phyloP scores from a whole-genome alignment of 768 basidiomycete genomes.

The Neoboletus subvelutipes region DNA sequence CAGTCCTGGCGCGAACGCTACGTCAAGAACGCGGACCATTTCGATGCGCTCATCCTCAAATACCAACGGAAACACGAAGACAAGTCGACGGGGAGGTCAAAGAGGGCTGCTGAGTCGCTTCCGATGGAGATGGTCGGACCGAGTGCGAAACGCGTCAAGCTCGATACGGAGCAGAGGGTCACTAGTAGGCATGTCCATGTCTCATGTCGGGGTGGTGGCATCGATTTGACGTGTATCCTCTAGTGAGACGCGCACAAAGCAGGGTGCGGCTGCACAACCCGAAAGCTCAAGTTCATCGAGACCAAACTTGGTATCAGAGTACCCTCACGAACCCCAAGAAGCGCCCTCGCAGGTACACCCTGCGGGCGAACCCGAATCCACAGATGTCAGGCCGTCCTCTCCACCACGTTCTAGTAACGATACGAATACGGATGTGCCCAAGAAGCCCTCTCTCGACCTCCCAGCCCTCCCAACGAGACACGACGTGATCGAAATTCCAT shows the following conservation, averaged over 20 bases:
- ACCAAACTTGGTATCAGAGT: neutral
- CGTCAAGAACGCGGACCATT: conserved; percentile 40
- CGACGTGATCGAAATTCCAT: neutral
- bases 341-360: neutral
- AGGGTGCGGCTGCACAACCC: neutral
- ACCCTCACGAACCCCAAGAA: neutral
- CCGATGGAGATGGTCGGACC: neutral
- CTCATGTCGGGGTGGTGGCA: neutral
- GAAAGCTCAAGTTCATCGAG: neutral
- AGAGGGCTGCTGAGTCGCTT: neutral
- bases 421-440: neutral
- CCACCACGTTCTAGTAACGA: neutral
- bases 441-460: neutral
- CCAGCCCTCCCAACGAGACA: neutral
- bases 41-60: conserved; percentile 42
- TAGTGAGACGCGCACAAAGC: conserved; percentile 9
- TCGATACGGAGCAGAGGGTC: neutral
- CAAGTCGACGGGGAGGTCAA: neutral
- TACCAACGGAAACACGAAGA: conserved; percentile 37
- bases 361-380: neutral
- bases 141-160: conserved; percentile 11
- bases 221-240: neutral
- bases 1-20: conserved; percentile 65
- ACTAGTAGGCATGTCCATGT: conserved; percentile 6
- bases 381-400: neutral